A percentile compares a stretch with the other conserved stretches of the same genome.
Conservation (phyloP, 768 basidiomycete species). For the Sutorius australiensis region DNA sequence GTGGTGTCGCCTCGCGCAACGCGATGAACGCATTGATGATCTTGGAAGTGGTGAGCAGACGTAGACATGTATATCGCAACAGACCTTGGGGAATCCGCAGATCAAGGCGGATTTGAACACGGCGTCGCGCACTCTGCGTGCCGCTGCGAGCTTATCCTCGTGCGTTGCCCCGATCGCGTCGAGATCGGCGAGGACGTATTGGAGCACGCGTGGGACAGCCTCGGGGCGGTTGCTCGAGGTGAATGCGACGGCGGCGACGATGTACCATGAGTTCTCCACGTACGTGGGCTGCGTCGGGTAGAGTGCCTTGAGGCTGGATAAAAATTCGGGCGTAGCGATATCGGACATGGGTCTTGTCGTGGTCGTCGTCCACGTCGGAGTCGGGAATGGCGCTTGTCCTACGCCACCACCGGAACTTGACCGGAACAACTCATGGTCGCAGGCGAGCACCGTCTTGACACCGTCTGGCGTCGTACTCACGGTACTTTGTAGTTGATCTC, state of each 20-base stretch:
- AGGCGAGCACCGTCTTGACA: constrained; percentile 9
- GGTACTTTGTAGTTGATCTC: constrained; percentile 29
- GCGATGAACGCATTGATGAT: constrained; percentile 54
- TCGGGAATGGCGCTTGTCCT: no score
- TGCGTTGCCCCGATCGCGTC: constrained; percentile 26
- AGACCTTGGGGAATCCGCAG: constrained; percentile 56
- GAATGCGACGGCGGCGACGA: constrained; percentile 54
- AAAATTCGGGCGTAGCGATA: constrained; percentile 41
- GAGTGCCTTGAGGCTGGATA: constrained; percentile 41
- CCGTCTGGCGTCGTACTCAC: constrained; percentile 1
- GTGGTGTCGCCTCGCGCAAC: constrained; percentile 50
- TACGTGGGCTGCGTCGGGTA: constrained; percentile 36
- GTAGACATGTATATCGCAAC: no score
- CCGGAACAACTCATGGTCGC: constrained; percentile 16
- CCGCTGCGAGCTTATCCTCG: constrained; percentile 40
- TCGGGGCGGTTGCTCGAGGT: constrained; percentile 58
- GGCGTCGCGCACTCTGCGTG: constrained; percentile 56
- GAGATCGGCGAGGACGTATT: constrained; percentile 46
- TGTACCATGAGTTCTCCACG: constrained; percentile 53
- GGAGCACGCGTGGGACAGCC: constrained; percentile 52
- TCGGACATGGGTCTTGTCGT: constrained; percentile 9
- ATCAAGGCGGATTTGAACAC: constrained; percentile 59
- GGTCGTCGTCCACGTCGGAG: no score
- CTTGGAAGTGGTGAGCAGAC: constrained; percentile 4
- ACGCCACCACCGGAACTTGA: background rate